phyloP scores from a whole-genome alignment of 345 rosid species.

The Acer saccharum region DNA sequence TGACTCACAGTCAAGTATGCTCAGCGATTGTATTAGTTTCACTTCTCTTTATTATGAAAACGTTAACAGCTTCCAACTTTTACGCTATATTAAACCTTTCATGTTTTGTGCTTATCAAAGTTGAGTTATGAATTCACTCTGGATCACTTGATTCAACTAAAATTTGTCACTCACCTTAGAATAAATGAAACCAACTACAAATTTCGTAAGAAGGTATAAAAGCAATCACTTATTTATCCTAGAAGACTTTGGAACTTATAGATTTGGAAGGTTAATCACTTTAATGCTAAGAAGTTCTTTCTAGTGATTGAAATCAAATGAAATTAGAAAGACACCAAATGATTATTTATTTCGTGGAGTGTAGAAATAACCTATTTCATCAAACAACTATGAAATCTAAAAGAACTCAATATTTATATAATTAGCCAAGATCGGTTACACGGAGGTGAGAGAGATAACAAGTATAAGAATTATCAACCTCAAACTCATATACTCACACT shows the following conservation, averaged over 20 bases:
- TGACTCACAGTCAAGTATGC: neutral
- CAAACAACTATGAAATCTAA: neutral
- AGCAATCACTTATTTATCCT: neutral
- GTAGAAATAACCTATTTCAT: neutral
- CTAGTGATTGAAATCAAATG: neutral
- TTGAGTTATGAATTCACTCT: neutral
- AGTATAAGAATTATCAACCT: neutral
- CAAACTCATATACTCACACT: constrained; percentile 6
- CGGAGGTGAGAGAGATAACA: neutral
- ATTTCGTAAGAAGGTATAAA: neutral
- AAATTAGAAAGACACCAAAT: neutral
- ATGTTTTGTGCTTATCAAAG: constrained; percentile 1
- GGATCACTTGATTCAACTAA: neutral
- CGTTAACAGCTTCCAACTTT: neutral
- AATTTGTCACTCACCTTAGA: neutral
- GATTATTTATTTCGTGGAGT: neutral
- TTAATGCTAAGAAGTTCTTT: neutral
- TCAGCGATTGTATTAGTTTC: neutral
- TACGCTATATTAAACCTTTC: neutral
- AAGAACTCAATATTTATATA: neutral
- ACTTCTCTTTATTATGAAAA: neutral
- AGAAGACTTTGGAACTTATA: neutral
- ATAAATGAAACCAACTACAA: neutral
- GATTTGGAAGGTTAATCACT: neutral
- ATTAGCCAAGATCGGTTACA: neutral